Conservation (phyloP, 176 grass and related monocot species). For the Lolium rigidum region DNA sequence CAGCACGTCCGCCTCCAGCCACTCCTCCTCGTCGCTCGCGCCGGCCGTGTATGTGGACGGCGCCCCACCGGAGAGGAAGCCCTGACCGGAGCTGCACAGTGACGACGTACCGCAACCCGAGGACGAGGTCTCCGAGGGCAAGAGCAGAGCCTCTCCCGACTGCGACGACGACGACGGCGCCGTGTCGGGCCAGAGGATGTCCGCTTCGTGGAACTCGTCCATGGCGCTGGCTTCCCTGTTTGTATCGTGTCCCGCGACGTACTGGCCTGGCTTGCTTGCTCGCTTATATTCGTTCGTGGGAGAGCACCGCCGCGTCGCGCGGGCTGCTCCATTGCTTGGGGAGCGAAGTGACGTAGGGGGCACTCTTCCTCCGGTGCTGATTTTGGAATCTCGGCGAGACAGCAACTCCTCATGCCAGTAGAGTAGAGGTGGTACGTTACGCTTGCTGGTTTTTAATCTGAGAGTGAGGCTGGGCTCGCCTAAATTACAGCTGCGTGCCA, state of each 20-base stretch:
- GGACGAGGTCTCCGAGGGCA: not conserved
- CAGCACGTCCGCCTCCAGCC: conserved; percentile 56
- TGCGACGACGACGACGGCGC: not conserved
- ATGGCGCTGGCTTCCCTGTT: conserved; percentile 28
- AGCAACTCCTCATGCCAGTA: conserved; percentile 5
- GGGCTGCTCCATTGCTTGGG: conserved; percentile 38
- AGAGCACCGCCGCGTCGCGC: conserved; percentile 1
- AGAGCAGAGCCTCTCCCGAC: conserved; percentile 2
- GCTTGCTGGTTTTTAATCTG: not conserved
- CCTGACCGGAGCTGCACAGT: not conserved
- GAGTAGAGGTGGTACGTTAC: conserved; percentile 9
- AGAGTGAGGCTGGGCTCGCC: no score
- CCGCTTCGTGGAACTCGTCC: conserved; percentile 59
- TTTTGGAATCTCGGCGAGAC: conserved; percentile 48
- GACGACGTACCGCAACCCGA: not conserved
- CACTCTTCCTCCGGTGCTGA: conserved; percentile 40
- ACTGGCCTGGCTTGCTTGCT: not conserved
- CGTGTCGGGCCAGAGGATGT: conserved; percentile 54
- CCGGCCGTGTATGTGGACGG: not conserved
- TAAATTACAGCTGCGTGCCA: no score
- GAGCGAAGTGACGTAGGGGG: conserved; percentile 38
- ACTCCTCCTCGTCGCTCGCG: conserved; percentile 39
- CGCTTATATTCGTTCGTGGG: conserved; percentile 36
- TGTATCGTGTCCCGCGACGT: not conserved
- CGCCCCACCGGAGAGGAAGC: not conserved